phyloP scores from a whole-genome alignment of 495 filamentous ascomycete genomes.

The Tuber indicum region DNA sequence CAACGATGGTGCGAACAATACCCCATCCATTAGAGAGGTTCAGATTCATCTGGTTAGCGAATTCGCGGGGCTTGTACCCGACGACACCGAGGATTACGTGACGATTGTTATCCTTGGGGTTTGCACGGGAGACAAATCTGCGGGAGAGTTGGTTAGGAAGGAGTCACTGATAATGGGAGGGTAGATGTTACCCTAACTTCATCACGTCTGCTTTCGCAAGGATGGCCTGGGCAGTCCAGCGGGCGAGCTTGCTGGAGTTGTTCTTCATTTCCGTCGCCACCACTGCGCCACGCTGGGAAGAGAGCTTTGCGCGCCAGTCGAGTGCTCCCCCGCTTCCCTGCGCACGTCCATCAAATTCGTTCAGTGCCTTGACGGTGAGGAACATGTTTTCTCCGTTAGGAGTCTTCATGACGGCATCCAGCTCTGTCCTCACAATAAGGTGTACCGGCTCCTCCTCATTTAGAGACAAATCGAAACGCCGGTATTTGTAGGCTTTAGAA shows the following conservation, averaged over 20 bases:
- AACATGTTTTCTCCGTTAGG: conserved; percentile 82
- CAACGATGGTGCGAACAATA: conserved; percentile 93
- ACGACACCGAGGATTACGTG: conserved; percentile 94
- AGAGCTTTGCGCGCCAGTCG: conserved; percentile 92
- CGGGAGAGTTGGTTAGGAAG: background rate
- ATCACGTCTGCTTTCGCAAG: conserved; percentile 91
- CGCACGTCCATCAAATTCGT: conserved; percentile 97
- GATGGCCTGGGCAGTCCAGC: conserved; percentile 94
- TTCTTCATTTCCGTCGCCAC: conserved; percentile 99
- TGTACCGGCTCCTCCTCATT: conserved; percentile 88
- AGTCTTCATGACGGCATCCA: conserved; percentile 90
- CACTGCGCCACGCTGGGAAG: conserved; percentile 86
- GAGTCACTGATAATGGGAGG: background rate
- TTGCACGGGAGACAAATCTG: conserved; percentile 87
- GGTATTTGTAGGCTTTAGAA: conserved; percentile 96
- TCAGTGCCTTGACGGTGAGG: conserved; percentile 87
- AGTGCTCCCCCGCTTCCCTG: conserved; percentile 88
- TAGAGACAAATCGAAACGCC: conserved; percentile 87
- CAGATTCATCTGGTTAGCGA: conserved; percentile 95
- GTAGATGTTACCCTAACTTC: conserved; percentile 74
- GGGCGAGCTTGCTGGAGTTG: conserved; percentile 93
- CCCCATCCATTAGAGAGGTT: conserved; percentile 96
- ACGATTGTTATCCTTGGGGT: conserved; percentile 78
- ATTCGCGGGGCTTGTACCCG: conserved; percentile 94
- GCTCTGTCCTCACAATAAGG: conserved; percentile 88